Evolutionary conservation across 345 rosid genomes (phyloP), one percentile per base, ranked within the genome.

Genomic region (Raphanus sativus): DNA sequence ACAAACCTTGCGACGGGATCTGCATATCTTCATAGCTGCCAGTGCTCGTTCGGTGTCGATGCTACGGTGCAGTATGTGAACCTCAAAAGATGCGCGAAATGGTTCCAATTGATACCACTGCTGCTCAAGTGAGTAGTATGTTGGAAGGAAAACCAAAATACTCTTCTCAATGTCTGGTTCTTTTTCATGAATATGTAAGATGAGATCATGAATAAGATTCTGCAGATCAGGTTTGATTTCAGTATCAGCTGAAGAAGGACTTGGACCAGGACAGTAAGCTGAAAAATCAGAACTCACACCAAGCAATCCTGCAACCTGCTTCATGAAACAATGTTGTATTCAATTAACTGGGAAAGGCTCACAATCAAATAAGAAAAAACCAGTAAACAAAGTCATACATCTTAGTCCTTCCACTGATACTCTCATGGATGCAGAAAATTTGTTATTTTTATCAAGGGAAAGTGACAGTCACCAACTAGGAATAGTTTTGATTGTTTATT

Each of bases 101-200:
- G 88, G 93, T 86, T 77, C 81, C 83, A 94, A 70, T 71, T 68
- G 89, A 74, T 83, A 3, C 96, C 94, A 94, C 80, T 90, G 97
- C 83, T 83, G 91, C 91, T 85, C 92, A 77, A 94, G 85, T 36
- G 95, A 85, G 75, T 78, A 80, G 83, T 94, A 94, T 4, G 98
- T 91, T 65, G 97, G 98, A 82, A 94, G 97, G 83, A 94, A 94
- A 77, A 91, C 85, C 88, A 94, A 84, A 71, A 91, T 90, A 84
- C 97, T 83, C 86, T 94, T 94, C 71, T 91, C 96, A 59, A 87
- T 86, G 74, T 94, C 96, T 59, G 89, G 86, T 77, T 94, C 98
- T 79, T 84, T 86, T 70, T 80, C 30, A 81, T 94, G 89, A 80
- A 91, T 91, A 82, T 86, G 74, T 75, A 90, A 52, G 70, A 94